These are phyloP conservation scores for Drechmeria coniospora DNA, from an alignment of 2,329 filamentous ascomycete species.

Conservation along the genomic window DNA sequence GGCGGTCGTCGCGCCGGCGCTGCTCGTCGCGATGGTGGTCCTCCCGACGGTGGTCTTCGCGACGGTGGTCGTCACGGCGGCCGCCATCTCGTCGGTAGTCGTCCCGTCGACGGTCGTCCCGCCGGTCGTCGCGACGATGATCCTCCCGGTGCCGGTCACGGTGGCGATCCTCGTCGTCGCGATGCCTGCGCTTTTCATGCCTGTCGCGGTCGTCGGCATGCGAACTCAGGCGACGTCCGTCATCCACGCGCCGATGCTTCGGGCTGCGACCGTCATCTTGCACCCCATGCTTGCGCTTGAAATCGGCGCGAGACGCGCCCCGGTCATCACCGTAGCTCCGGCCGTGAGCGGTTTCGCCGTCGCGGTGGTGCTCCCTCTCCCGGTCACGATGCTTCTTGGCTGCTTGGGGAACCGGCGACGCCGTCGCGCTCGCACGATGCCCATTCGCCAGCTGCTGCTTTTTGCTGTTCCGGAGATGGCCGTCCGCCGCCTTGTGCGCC, in stretches of 20 bases:
- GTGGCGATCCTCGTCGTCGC: slow-evolving; percentile 10
- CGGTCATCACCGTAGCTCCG: slow-evolving; percentile 36
- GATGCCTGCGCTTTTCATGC: slow-evolving; percentile 11
- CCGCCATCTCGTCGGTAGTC: slow-evolving; percentile 10
- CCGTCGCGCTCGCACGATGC: slow-evolving; percentile 47
- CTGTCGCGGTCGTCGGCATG: slow-evolving; percentile 22
- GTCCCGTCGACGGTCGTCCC: slow-evolving; percentile 9
- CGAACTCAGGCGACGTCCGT: slow-evolving; percentile 21
- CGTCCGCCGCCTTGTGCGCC: slow-evolving; percentile 69
- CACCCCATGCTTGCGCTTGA: slow-evolving; percentile 46
- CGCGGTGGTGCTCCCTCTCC: slow-evolving; percentile 29
- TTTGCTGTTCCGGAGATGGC: slow-evolving; percentile 91
- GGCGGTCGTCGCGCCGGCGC: slow-evolving; percentile 8
- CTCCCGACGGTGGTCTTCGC: slow-evolving; percentile 8
- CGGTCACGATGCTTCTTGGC: slow-evolving; percentile 30
- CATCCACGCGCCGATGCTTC: slow-evolving; percentile 27
- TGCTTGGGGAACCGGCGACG: slow-evolving; percentile 50
- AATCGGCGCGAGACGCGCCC: slow-evolving; percentile 34
- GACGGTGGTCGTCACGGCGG: slow-evolving; percentile 8
- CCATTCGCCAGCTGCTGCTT: slow-evolving; percentile 46
- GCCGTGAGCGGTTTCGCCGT: slow-evolving; percentile 34
- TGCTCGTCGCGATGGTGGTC: slow-evolving; percentile 4
- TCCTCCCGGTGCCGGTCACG: slow-evolving; percentile 19
- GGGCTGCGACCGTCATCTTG: slow-evolving; percentile 26
- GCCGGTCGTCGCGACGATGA: slow-evolving; percentile 12